Evolutionary conservation across 2,329 filamentous ascomycete species (phyloP).

Genomic region (Pseudogymnoascus sp.): DNA sequence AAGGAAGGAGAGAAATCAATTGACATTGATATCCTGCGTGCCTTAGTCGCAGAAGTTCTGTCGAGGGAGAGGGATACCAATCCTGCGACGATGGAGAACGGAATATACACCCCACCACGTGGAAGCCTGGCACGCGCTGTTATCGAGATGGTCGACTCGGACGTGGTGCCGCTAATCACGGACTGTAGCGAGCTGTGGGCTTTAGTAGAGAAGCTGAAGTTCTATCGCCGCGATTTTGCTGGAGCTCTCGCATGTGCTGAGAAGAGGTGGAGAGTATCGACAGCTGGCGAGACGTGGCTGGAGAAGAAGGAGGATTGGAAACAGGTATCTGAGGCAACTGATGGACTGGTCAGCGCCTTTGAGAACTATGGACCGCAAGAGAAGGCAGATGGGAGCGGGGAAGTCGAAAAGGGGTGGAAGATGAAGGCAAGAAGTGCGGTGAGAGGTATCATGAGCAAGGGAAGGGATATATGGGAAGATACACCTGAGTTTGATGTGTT

Average conservation of each 20-base stretch:
- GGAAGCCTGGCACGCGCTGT: slow-evolving; percentile 56
- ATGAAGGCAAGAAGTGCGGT: slow-evolving; percentile 82
- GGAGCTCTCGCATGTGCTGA: slow-evolving; percentile 77
- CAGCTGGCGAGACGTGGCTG: slow-evolving; percentile 34
- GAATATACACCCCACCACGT: slow-evolving; percentile 38
- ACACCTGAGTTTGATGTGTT: slow-evolving; percentile 59
- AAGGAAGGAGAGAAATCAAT: slow-evolving; percentile 67
- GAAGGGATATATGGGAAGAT: slow-evolving; percentile 74
- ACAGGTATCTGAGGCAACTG: slow-evolving; percentile 57
- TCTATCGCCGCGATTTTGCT: slow-evolving; percentile 62
- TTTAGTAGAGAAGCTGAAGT: slow-evolving; percentile 60
- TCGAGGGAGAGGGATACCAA: slow-evolving; percentile 34
- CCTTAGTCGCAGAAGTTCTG: slow-evolving; percentile 65
- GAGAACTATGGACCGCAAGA: slow-evolving; percentile 65
- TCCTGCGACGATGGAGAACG: slow-evolving; percentile 22
- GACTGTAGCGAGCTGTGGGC: slow-evolving; percentile 68
- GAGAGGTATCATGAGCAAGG: slow-evolving; percentile 73
- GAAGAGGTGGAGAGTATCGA: slow-evolving; percentile 75
- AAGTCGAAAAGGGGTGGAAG: slow-evolving; percentile 74
- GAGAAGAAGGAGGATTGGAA: slow-evolving; percentile 44
- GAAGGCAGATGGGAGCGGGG: slow-evolving; percentile 47
- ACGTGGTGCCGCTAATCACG: slow-evolving; percentile 78
- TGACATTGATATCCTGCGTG: slow-evolving; percentile 63
- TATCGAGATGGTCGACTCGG: slow-evolving; percentile 63
- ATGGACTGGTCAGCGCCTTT: slow-evolving; percentile 73